Conservation (phyloP, 139 green algal species). For the Micractinium conductrix region DNA sequence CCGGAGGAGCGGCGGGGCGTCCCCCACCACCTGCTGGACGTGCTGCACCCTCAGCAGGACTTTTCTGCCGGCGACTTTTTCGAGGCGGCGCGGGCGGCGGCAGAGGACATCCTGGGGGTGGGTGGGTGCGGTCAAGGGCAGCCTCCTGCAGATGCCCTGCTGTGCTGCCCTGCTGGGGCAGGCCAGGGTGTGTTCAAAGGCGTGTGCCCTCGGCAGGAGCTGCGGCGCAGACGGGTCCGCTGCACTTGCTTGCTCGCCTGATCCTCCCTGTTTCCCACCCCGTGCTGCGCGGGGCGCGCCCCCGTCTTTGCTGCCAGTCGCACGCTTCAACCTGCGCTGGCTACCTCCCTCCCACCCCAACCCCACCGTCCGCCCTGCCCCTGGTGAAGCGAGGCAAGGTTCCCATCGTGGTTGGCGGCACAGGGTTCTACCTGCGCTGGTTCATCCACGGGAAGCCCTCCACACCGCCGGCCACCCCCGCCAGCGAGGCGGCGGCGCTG, state of each 20-base stretch:
- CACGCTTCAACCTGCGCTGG: background rate
- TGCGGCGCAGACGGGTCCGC: too few relatives aligned
- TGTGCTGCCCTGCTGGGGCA: too few relatives aligned
- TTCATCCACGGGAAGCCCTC: slow-evolving; percentile 80
- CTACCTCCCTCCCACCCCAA: background rate
- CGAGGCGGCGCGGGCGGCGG: slow-evolving; percentile 60
- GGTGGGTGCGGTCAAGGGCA: too few relatives aligned
- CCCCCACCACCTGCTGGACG: slow-evolving; percentile 93
- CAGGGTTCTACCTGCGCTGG: slow-evolving; percentile 95
- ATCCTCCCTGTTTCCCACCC: too few relatives aligned
- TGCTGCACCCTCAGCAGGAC: slow-evolving; percentile 75
- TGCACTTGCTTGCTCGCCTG: too few relatives aligned
- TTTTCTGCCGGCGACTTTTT: slow-evolving; percentile 92
- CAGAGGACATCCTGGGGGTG: slow-evolving; percentile 72
- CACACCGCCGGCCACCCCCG: slow-evolving; percentile 60
- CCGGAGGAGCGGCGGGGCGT: slow-evolving; percentile 69
- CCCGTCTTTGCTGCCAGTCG: too few relatives aligned
- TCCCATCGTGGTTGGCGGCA: slow-evolving; percentile 94
- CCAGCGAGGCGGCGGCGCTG: slow-evolving; percentile 50
- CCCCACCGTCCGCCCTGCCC: background rate
- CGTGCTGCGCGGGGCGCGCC: too few relatives aligned
- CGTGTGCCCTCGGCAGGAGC: too few relatives aligned
- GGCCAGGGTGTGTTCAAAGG: too few relatives aligned
- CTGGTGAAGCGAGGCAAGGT: slow-evolving; percentile 61
- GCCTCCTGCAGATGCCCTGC: too few relatives aligned